phyloP scores from a whole-genome alignment of 129 eudicot species.

The Flaveria ramosissima region DNA sequence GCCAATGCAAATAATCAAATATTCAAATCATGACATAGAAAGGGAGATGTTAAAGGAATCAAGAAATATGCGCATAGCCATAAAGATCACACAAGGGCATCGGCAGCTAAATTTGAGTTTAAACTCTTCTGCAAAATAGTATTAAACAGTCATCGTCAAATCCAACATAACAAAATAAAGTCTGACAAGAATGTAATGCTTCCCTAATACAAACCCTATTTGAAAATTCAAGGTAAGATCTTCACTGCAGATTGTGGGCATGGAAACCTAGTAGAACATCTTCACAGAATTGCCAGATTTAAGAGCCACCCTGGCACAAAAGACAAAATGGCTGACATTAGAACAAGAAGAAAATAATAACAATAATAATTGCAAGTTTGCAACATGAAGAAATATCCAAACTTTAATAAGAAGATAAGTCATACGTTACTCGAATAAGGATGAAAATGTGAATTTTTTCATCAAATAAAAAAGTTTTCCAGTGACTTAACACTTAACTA shows the following conservation, averaged over 20 bases:
- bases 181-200: constrained; percentile 13
- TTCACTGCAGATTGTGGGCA: constrained; percentile 24
- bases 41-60: neutral
- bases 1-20: constrained; percentile 25
- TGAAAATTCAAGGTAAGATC: constrained; percentile 11
- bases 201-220: constrained; percentile 27
- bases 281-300: constrained; percentile 17
- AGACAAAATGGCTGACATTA: neutral
- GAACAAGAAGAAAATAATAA: neutral
- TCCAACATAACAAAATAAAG: constrained; percentile 27
- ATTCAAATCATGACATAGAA: constrained; percentile 2
- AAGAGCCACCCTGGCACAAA: constrained; percentile 23
- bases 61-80: constrained; percentile 26
- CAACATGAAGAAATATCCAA: neutral
- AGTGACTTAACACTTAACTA: neutral
- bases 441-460: neutral
- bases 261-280: constrained; percentile 7
- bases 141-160: constrained; percentile 28
- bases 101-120: constrained; percentile 25
- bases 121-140: constrained; percentile 27
- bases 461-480: neutral
- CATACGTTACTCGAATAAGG: too few relatives aligned
- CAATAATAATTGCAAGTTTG: neutral
- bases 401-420: neutral
- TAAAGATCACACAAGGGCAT: constrained; percentile 19